A percentile compares a stretch with the other conserved stretches of the same genome.
These are phyloP conservation scores for Russula vinacea DNA, from an alignment of 768 basidiomycete genomes.

Conservation along the genomic window DNA sequence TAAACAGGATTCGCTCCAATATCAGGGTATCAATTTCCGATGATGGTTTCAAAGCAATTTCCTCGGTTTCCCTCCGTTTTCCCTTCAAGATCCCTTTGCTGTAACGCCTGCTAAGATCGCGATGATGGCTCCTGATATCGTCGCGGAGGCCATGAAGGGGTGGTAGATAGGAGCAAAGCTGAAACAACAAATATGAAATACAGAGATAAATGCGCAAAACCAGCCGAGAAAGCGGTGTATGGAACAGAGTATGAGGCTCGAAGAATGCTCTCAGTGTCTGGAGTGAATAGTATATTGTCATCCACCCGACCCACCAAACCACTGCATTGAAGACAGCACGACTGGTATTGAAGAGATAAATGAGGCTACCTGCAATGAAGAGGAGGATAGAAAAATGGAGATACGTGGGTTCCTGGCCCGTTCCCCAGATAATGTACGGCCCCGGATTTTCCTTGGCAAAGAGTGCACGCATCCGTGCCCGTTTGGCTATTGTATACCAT, in stretches of 20 bases:
- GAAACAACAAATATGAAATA: not conserved
- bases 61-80: not conserved
- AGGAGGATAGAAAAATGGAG: no score
- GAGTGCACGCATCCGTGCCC: constrained; percentile 1
- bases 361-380: no score
- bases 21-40: no score
- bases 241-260: not conserved
- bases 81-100: not conserved
- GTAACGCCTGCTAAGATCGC: not conserved
- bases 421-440: no score
- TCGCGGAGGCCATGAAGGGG: not conserved
- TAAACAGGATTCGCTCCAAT: no score
- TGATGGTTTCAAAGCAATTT: not conserved
- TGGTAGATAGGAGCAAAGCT: not conserved
- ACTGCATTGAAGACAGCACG: not conserved
- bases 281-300: no score
- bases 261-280: not conserved
- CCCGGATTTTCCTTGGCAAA: not conserved
- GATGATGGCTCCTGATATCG: not conserved
- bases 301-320: not conserved
- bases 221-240: no score
- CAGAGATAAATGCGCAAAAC: no score
- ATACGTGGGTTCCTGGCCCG: no score
- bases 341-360: no score
- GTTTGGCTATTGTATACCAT: not conserved